Evolutionary conservation across 148 eudicot genomes (phyloP).

Genomic region (Silene conica): DNA sequence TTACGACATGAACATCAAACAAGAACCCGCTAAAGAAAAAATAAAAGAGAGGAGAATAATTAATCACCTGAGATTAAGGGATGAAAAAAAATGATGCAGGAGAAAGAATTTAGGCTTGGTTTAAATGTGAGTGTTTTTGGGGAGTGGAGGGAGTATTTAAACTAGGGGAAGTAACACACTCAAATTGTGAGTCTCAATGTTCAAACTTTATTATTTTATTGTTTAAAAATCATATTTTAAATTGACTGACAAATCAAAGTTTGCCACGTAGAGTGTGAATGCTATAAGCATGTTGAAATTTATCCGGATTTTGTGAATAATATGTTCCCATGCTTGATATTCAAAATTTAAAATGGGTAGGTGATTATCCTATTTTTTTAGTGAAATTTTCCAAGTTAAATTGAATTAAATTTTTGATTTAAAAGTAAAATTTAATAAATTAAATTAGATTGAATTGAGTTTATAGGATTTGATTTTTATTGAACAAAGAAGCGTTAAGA

Average conservation of each 20-base stretch:
- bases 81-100: neutral
- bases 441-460: too few relatives aligned
- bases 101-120: neutral
- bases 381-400: too few relatives aligned
- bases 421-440: too few relatives aligned
- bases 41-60: neutral
- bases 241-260: neutral
- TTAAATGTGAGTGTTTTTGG: neutral
- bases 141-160: neutral
- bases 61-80: slow-evolving; percentile 6
- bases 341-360: neutral
- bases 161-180: neutral
- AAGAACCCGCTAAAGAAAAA: neutral
- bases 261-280: slow-evolving; percentile 9
- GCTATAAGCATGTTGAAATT: slow-evolving; percentile 2
- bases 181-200: too few relatives aligned
- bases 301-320: neutral
- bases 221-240: neutral
- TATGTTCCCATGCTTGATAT: neutral
- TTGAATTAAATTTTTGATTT: too few relatives aligned
- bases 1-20: neutral
- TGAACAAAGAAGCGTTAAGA: too few relatives aligned
- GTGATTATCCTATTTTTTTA: too few relatives aligned
- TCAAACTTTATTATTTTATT: neutral
- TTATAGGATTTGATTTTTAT: too few relatives aligned